Base-by-base conservation (phyloP, 1,284 basidiomycete genomes). In the Bjerkandera adusta region DNA sequence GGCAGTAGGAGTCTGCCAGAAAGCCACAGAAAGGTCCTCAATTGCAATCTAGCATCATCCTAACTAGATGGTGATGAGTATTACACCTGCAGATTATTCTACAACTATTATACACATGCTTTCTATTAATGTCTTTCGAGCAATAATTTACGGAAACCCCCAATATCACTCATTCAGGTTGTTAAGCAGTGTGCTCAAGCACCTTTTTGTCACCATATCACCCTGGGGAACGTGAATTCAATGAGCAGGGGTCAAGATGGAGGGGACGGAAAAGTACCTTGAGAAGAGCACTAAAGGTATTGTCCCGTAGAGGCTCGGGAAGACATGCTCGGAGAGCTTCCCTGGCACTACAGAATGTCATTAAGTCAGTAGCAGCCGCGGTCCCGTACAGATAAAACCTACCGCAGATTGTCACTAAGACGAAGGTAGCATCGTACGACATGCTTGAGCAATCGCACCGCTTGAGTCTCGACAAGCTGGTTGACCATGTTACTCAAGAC, bases 401-500 rank as follows among this genome's bases (percentile, higher is more conserved):
- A 92, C 89, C 95, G 81, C 47, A 96, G 73, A 62, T 99, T 99
- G 69, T 99, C 97, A 65, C 93, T 97, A 57, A 99, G 75, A 32
- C 97, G 81, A 49, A 99, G 70, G 65, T 99, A 99, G 68, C 97
- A 99, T 48, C 97, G 76, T 15, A 99, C 97, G 41, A 99, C 97
- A 65, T 99, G 97, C 70, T 99, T 99, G 57, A 99, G 73, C 45
- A 99, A 71, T 57, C 97, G 76, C 27, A 99, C 96, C 7, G 97
- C 97, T 68, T 98, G 97, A 3, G 89, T 97, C 69, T 99, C 97
- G 44, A 97, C 92, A 37, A 97, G 76, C 61, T 96, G 92, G 60
- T 85, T 87, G 49, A 99, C 97, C 97, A 99, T 99, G 68, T 98
- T 98, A 74, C 91, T 92, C 50, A 99, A 76, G 22, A 99, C 97